phyloP scores from a whole-genome alignment of 2,329 filamentous ascomycete genomes.

The Pseudocercospora macadamiae region DNA sequence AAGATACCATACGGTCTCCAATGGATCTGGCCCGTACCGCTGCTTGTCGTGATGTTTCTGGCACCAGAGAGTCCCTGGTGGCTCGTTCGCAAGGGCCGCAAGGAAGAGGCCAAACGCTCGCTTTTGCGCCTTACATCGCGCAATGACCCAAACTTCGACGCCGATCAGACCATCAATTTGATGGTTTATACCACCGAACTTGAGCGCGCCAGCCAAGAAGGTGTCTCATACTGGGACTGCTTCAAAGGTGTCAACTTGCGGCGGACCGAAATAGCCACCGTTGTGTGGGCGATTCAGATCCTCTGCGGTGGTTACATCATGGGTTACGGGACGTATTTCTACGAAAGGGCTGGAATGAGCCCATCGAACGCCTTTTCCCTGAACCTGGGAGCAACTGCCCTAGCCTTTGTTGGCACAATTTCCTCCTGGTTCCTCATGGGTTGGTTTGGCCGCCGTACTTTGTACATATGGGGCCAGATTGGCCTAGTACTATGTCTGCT shows the following conservation, averaged over 20 bases:
- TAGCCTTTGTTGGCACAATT: slow-evolving; percentile 37
- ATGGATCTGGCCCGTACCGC: slow-evolving; percentile 51
- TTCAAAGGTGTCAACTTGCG: slow-evolving; percentile 49
- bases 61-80: slow-evolving; percentile 38
- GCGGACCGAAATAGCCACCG: slow-evolving; percentile 46
- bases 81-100: slow-evolving; percentile 34
- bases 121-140: slow-evolving; percentile 33
- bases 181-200: slow-evolving; percentile 43
- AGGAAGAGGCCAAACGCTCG: slow-evolving; percentile 31
- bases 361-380: slow-evolving; percentile 33
- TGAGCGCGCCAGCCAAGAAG: slow-evolving; percentile 36
- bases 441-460: slow-evolving; percentile 38
- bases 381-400: slow-evolving; percentile 41
- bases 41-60: slow-evolving; percentile 35
- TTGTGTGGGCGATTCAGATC: slow-evolving; percentile 42
- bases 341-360: slow-evolving; percentile 43
- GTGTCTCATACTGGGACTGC: slow-evolving; percentile 42
- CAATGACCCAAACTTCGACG: slow-evolving; percentile 14
- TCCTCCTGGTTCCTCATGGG: slow-evolving; percentile 39
- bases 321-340: slow-evolving; percentile 44
- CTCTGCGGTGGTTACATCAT: slow-evolving; percentile 39
- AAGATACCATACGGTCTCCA: slow-evolving; percentile 49
- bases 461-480: slow-evolving; percentile 38
- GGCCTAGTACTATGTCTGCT: slow-evolving; percentile 20
- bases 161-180: slow-evolving; percentile 40